Evolutionary conservation across 1,284 basidiomycete species (phyloP), one percentile per base, ranked within the genome.

Genomic region (Meripilus lineatus): DNA sequence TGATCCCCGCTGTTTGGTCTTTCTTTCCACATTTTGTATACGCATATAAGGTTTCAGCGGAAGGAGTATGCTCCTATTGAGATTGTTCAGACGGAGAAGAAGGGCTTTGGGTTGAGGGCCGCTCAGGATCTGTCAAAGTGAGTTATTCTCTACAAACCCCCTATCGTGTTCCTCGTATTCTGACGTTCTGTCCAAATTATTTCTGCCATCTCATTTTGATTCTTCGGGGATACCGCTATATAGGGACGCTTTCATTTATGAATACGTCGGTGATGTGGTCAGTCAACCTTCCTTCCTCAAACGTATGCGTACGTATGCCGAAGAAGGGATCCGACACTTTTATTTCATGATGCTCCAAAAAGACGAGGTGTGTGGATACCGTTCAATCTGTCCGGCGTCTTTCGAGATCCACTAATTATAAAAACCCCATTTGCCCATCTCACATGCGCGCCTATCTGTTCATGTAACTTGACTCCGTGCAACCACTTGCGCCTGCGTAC

Each of bases 341-440:
- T 99, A 99, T 68, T 99, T 99, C 60, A 99, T 99, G 96, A 95
- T 97, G 89, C 68, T 99, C 45, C 96, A 98, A 66, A 93, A 91
- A 57, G 93, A 97, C 55, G 93, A 99, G 77, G 92, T 92, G 51
- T 49, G 81, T 55, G 7, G 4, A 5, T 32, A 5, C 3, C 11
- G 13, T 4, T 10, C 13, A 17, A 23, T 30, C 7, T 2, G 3
- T n/a, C n/a, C n/a, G n/a, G n/a, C n/a, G n/a, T n/a, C n/a, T n/a
- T n/a, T n/a, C n/a, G n/a, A n/a, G n/a, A n/a, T n/a, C n/a, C n/a
- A n/a, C n/a, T n/a, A n/a, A n/a, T n/a, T n/a, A n/a, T n/a, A n/a
- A n/a, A n/a, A n/a, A n/a, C n/a, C n/a, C n/a, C n/a, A n/a, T n/a
- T n/a, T n/a, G n/a, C n/a, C n/a, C n/a, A n/a, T n/a, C n/a, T n/a